These are phyloP conservation scores for Avicennia marina DNA, from an alignment of 257 asterid genomes.

Conservation along the genomic window DNA sequence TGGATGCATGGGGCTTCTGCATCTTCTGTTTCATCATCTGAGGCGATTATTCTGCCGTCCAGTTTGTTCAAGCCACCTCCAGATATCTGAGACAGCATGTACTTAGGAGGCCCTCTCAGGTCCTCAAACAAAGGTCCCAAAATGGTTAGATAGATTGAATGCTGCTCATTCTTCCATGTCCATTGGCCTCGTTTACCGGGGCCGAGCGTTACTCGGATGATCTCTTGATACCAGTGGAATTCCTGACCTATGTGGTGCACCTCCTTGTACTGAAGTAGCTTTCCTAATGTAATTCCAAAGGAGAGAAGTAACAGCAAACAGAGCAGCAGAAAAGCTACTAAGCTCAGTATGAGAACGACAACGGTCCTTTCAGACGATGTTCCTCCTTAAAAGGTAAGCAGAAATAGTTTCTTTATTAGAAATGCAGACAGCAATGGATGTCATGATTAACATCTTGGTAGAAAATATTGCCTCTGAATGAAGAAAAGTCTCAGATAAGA, in stretches of 20 bases:
- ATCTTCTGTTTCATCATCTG: conserved; percentile 89
- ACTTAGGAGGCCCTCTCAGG: conserved; percentile 92
- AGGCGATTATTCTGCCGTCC: conserved; percentile 58
- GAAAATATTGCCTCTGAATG: no score
- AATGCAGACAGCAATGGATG: no score
- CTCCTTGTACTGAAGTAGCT: conserved; percentile 86
- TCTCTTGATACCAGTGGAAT: conserved; percentile 88
- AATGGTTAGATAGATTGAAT: conserved; percentile 38
- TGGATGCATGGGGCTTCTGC: conserved; percentile 91
- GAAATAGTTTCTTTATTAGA: no score
- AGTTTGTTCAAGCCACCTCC: conserved; percentile 38
- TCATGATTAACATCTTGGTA: no score
- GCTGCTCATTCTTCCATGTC: conserved; percentile 73
- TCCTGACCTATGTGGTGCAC: conserved; percentile 68
- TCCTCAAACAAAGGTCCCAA: conserved; percentile 93
- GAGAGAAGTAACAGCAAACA: conserved; percentile 67
- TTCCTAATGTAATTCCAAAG: conserved; percentile 69
- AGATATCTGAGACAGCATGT: conserved; percentile 83
- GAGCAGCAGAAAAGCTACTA: conserved; percentile 59
- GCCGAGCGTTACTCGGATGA: conserved; percentile 76
- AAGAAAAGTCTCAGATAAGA: no score
- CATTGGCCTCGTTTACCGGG: conserved; percentile 98
- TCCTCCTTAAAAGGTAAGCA: conserved; percentile 44
- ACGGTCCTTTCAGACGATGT: conserved; percentile 57
- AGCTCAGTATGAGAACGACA: conserved; percentile 50